phyloP scores from a whole-genome alignment of 495 filamentous ascomycete genomes.

The Hapsidospora chrysogenum region DNA sequence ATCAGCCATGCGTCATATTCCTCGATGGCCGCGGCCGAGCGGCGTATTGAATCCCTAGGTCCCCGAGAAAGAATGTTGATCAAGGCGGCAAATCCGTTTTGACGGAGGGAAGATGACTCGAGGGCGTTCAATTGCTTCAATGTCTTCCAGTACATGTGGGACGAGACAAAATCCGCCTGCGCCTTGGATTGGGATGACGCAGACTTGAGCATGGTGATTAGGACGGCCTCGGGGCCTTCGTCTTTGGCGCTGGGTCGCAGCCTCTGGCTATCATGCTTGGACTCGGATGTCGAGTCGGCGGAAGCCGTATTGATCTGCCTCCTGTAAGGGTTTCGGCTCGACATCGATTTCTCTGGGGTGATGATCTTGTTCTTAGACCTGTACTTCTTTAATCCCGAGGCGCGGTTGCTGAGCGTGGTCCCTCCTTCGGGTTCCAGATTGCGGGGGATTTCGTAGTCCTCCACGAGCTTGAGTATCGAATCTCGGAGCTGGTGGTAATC shows the following conservation, averaged over 20 bases:
- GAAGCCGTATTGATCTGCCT: conserved; percentile 14
- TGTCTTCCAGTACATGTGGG: conserved; percentile 54
- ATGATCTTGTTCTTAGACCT: conserved; percentile 31
- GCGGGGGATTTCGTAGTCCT: conserved; percentile 61
- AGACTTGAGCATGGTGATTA: conserved; percentile 52
- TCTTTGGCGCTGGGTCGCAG: conserved; percentile 6
- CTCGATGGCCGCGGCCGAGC: conserved; percentile 48
- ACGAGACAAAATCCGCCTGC: conserved; percentile 51
- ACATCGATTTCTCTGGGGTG: conserved; percentile 25
- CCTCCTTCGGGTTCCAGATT: conserved; percentile 32
- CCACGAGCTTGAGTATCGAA: conserved; percentile 64
- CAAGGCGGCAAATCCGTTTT: conserved; percentile 49
- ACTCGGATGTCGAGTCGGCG: conserved; percentile 12
- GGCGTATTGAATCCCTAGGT: conserved; percentile 48
- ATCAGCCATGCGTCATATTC: conserved; percentile 62
- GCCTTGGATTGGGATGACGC: conserved; percentile 49
- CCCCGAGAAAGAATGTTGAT: conserved; percentile 54
- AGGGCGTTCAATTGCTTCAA: conserved; percentile 44
- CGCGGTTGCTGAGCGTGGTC: conserved; percentile 48
- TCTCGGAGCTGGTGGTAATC: conserved; percentile 73
- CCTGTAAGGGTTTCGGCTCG: conserved; percentile 38
- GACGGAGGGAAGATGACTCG: conserved; percentile 42
- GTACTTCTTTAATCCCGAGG: conserved; percentile 33
- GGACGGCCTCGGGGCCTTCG: conserved; percentile 20
- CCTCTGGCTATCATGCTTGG: conserved; percentile 10